These are phyloP conservation scores for Globisporangium sylvaticum DNA, from an alignment of 352 stramenopile species.

Conservation along the genomic window DNA sequence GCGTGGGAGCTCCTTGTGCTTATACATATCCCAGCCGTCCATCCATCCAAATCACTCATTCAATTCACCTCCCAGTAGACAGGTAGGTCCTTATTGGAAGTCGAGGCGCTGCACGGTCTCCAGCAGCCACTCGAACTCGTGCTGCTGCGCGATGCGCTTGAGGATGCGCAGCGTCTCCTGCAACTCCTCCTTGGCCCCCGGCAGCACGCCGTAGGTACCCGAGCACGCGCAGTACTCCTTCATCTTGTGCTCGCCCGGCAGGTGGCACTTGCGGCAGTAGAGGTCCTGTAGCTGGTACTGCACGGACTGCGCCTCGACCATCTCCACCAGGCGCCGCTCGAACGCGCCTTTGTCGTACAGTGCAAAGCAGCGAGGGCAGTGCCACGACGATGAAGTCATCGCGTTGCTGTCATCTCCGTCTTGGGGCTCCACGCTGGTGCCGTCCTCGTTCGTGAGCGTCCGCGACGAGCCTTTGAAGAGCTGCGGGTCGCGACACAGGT, in stretches of 20 bases:
- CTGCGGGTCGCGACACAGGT: constrained; percentile 93
- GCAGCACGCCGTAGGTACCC: constrained; percentile 21
- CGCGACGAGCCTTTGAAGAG: constrained; percentile 77
- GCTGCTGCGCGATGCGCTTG: constrained; percentile 60
- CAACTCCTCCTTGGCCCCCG: constrained; percentile 15
- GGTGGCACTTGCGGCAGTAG: constrained; percentile 72
- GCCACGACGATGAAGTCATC: constrained; percentile 56
- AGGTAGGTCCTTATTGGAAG: constrained; percentile 13
- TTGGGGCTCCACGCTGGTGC: constrained; percentile 10
- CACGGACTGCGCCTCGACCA: constrained; percentile 82
- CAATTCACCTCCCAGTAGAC: no score
- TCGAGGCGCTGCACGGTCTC: constrained; percentile 68
- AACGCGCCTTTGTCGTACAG: constrained; percentile 89
- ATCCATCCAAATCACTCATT: no score
- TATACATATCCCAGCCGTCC: no score
- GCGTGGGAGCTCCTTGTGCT: no score
- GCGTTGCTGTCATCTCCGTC: constrained; percentile 12
- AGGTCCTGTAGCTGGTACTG: constrained; percentile 93
- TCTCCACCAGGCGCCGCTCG: constrained; percentile 89
- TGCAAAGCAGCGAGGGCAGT: constrained; percentile 91
- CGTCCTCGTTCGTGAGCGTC: constrained; percentile 20
- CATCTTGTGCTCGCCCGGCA: constrained; percentile 77
- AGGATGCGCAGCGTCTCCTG: constrained; percentile 60
- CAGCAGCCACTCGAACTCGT: constrained; percentile 63
- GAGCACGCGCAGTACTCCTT: constrained; percentile 78